phyloP scores from a whole-genome alignment of 2,329 filamentous ascomycete species.

The Cladosporium sp. region DNA sequence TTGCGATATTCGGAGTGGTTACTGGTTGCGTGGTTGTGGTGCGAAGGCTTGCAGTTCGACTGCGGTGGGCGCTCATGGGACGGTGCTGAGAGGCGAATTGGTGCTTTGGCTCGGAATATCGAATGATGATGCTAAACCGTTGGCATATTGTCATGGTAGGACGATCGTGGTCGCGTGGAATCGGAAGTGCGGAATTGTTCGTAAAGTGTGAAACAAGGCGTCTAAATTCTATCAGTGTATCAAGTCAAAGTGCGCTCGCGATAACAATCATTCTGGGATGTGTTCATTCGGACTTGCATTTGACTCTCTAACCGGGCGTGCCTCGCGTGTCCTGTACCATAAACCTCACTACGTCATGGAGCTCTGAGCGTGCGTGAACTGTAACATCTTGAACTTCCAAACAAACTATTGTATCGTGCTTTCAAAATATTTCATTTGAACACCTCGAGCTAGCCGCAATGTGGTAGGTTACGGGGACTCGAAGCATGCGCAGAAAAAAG shows the following conservation, averaged over 20 bases:
- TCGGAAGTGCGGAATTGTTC: not conserved
- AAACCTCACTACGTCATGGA: conserved; percentile 21
- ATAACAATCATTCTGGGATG: conserved; percentile 1
- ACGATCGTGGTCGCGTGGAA: not conserved
- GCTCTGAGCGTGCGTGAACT: conserved; percentile 15
- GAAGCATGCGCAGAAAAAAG: conserved; percentile 22
- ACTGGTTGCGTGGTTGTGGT: not conserved
- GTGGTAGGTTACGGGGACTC: conserved; percentile 20
- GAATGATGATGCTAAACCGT: not conserved
- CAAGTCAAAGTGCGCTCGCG: conserved; percentile 2
- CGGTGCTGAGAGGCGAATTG: not conserved
- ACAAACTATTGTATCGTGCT: conserved; percentile 21
- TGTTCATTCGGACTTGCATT: conserved; percentile 16
- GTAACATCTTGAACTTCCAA: conserved; percentile 21
- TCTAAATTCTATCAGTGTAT: conserved; percentile 5
- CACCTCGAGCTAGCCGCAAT: conserved; percentile 23
- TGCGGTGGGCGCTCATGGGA: not conserved
- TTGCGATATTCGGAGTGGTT: not conserved
- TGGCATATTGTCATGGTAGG: not conserved
- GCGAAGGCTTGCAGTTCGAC: not conserved
- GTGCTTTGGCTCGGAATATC: not conserved
- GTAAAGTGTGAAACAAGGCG: not conserved
- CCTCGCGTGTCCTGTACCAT: conserved; percentile 1
- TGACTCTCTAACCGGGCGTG: conserved; percentile 13
- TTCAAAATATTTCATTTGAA: conserved; percentile 23